phyloP scores from a whole-genome alignment of 2,329 filamentous ascomycete species.

The Juglanconis oblonga region DNA sequence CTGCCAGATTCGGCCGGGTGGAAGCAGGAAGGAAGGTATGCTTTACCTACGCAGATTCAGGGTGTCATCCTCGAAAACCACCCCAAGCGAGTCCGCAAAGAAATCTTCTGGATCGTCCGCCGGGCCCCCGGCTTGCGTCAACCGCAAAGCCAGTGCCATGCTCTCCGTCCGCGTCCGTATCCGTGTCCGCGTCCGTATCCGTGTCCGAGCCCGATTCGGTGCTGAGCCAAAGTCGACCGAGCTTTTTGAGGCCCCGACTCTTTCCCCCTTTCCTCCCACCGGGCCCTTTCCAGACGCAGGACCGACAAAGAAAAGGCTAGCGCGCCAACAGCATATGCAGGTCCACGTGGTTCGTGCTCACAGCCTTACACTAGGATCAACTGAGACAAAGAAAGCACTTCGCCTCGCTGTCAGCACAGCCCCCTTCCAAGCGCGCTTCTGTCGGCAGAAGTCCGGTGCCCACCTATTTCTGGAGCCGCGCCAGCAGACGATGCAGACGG shows the following conservation, averaged over 20 bases:
- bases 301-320: background rate
- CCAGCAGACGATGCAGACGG: background rate
- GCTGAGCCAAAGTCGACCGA: no score
- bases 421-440: slow-evolving; percentile 1
- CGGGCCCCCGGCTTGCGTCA: slow-evolving; percentile 37
- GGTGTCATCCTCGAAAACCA: slow-evolving; percentile 67
- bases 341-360: background rate
- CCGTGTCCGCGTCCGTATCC: no score
- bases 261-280: background rate
- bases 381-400: slow-evolving; percentile 8
- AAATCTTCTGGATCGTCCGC: slow-evolving; percentile 54
- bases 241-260: background rate
- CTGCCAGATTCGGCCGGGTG: background rate
- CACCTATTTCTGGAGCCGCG: slow-evolving; percentile 10
- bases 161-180: no score
- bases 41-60: slow-evolving; percentile 47
- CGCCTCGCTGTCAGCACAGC: slow-evolving; percentile 13
- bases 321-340: background rate
- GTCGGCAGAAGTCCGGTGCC: background rate
- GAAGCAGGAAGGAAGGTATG: background rate
- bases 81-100: slow-evolving; percentile 55
- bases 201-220: no score
- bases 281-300: background rate
- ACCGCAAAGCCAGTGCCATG: slow-evolving; percentile 48
- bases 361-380: background rate